Base-by-base conservation (phyloP, 495 filamentous ascomycete genomes). In the Lasiosphaeria miniovina region DNA sequence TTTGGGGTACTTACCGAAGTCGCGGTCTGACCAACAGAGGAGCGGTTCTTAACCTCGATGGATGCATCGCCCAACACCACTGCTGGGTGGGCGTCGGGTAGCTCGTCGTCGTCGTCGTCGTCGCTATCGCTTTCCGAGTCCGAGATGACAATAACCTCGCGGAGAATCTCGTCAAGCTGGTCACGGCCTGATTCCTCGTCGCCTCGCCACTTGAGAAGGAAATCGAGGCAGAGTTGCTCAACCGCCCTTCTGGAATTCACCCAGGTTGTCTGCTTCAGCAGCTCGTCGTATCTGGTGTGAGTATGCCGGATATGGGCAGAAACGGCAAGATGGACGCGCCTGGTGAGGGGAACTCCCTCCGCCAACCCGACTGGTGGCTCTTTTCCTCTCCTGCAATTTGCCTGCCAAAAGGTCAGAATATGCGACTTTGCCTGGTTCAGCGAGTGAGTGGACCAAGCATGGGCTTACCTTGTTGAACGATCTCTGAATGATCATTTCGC, bases 151-250 rank as follows among this genome's bases (percentile, higher is more conserved):
- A 94, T 87, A 36, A 92, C 84, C 69, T 93, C 90, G 38, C 87
- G 82, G 55, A 94, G 85, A 57, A 90, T 87, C 67, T 94, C 89
- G 63, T 92, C 88, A 8, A 92, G 79, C 62, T 88, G 86, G 54
- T 85, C 83, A 60, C 84, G 84, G 49, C 88, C 88, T 41, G 84
- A 88, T 65, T 92, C 88, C 68, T 90, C 89, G 64, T 93, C 90
- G 51, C 90, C 90, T 68, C 91, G 86, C 93, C 93, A 96, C 78
- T 90, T 86, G 66, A 90, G 82, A 55, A 96, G 76, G 65, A 87
- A 82, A 55, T 87, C 83, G 35, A 93, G 75, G 52, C 86, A 90
- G 12, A 84, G 72, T 49, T 85, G 80, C 65, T 93, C 88, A 41
- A 94, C 88, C 45, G 75, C 71, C 58, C 78, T 82, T 58, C 92